These are phyloP conservation scores for Collybiopsis confluens DNA, from an alignment of 768 basidiomycete species.

Conservation along the genomic window DNA sequence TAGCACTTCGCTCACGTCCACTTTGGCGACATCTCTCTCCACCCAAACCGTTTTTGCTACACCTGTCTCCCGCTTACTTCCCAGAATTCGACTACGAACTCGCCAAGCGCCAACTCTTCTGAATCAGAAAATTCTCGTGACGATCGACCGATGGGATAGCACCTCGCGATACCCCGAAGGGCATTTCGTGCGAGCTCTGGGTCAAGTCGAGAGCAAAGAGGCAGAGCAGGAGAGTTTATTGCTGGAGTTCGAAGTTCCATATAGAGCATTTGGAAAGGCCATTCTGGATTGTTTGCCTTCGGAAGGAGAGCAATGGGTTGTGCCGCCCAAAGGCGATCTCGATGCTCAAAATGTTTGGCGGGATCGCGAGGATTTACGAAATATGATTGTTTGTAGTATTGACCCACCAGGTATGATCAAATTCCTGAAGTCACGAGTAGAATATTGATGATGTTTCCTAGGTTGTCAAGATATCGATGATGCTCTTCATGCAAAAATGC, in stretches of 20 bases:
- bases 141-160: constrained; percentile 88
- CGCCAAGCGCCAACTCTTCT: constrained; percentile 88
- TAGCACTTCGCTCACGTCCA: constrained; percentile 77
- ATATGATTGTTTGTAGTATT: constrained; percentile 88
- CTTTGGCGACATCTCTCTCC: constrained; percentile 71
- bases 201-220: constrained; percentile 89
- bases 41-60: constrained; percentile 93
- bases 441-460: constrained; percentile 22
- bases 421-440: not conserved
- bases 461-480: constrained; percentile 99
- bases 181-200: constrained; percentile 91
- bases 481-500: constrained; percentile 81
- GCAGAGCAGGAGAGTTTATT: constrained; percentile 93
- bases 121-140: constrained; percentile 93
- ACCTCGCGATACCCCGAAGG: constrained; percentile 93
- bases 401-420: constrained; percentile 78
- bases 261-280: constrained; percentile 93
- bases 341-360: constrained; percentile 56
- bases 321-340: constrained; percentile 64
- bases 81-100: constrained; percentile 90
- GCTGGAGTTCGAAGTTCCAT: constrained; percentile 93
- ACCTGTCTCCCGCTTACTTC: constrained; percentile 86
- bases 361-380: constrained; percentile 82
- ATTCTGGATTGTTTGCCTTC: constrained; percentile 86
- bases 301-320: constrained; percentile 91